Evolutionary conservation across 1,284 basidiomycete genomes (phyloP), one percentile per base, ranked within the genome.

Genomic region (Xerocomus amazonicus): DNA sequence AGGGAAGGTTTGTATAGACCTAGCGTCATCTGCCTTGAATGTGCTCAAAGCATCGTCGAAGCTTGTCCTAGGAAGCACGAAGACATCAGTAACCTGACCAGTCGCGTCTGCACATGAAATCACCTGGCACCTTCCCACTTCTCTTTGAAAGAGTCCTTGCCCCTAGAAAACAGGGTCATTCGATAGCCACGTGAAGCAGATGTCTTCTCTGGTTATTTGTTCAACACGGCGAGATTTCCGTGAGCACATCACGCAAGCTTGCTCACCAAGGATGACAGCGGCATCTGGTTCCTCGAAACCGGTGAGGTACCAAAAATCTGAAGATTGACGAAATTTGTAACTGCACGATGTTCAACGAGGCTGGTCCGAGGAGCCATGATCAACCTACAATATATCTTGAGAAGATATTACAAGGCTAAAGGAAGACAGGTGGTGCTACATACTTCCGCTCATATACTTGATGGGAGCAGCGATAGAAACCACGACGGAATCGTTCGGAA

Each of bases 221-320:
- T 51, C 52, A 43, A 37, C 28, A 27, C 23, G 36, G 39, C 27
- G 4, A 23, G 19, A 23, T 3, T 23, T 12, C 28, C 4, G 41
- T 8, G 7, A 14, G n/a, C 17, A 40, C 14, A 38, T 23, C 33
- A 44, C 9, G 13, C 13, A 23, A 41, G 38, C 42, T 13, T 13
- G 63, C 78, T 47, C 55, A 89, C 91, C 84, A 34, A 97, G 73
- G 31, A 98, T 76, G 26, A 97, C 74, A 0, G 91, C 93, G 12
- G 94, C 83, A 54, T 97, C 89, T 0, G 94, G 91, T 67, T 98
- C 96, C 54, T 94, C 84, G 62, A 97, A 97, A 6, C 97, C 96
- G 0, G 95, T 95, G 10, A 97, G 75, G 65, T 97, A 97, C 86
- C 85, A 91, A 66, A 96, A 93, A 69, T 96, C 87, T 38, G 92